Evolutionary conservation across 208 protist species (phyloP).

Genomic region (Eutreptiella sp.): DNA sequence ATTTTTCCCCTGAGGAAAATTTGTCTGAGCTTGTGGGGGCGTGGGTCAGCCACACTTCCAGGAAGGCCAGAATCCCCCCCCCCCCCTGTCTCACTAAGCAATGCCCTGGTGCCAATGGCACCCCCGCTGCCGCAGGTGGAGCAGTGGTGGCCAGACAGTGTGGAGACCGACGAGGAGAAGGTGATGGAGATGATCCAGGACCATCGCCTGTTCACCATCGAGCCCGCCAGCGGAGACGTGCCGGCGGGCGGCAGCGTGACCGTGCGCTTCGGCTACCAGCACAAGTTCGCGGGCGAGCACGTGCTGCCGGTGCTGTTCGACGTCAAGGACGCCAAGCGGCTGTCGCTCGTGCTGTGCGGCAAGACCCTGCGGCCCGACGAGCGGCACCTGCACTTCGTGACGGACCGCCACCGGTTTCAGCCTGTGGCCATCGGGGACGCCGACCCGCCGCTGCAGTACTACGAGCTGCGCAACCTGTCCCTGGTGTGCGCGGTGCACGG

Average conservation of each 20-base stretch:
- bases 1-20: too few relatives aligned
- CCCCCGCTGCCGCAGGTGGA: too few relatives aligned
- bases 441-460: constrained; percentile 67
- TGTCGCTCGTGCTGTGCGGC: constrained; percentile 67
- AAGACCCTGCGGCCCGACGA: constrained; percentile 59
- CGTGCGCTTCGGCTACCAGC: constrained; percentile 60
- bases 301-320: constrained; percentile 66
- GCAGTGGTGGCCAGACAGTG: constrained; percentile 62
- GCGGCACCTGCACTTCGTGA: constrained; percentile 52
- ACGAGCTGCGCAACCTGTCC: constrained; percentile 54
- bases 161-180: constrained; percentile 49
- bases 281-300: constrained; percentile 55
- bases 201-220: constrained; percentile 51
- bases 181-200: constrained; percentile 65
- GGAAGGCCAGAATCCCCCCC: too few relatives aligned
- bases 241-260: constrained; percentile 46
- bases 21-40: too few relatives aligned
- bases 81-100: too few relatives aligned
- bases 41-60: too few relatives aligned
- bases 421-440: constrained; percentile 76
- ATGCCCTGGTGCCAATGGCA: too few relatives aligned
- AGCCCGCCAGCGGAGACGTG: constrained; percentile 52
- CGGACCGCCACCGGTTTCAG: constrained; percentile 50
- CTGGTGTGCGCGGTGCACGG: too few relatives aligned
- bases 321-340: constrained; percentile 56